Base-by-base conservation (phyloP, 345 rosid genomes). In the Carallia brachiata region DNA sequence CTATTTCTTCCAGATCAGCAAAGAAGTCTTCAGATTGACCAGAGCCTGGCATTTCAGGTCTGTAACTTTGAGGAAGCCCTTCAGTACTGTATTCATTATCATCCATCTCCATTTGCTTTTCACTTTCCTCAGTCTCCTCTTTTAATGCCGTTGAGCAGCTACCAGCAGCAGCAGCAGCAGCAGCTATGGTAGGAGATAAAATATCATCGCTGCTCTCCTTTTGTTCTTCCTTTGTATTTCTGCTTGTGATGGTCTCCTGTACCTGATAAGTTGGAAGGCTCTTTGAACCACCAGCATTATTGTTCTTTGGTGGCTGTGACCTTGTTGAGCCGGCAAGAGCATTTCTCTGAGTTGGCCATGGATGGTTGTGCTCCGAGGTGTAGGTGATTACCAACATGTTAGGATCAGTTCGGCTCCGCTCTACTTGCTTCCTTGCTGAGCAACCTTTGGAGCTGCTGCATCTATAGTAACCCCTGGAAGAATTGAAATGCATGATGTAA, bases 371-470 rank as follows among this genome's bases (percentile, higher is more conserved):
- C 68, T 95, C 99, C 0, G 97, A 95, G 1, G 97, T 95, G 80
- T 95, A 95, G 19, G 99, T 92, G 56, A 95, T 95, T 44, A 95
- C 97, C 66, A 95, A 80, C 97, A 92, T 95, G 82, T 89, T 95
- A 16, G 99, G 96, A 83, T 95, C 99, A 0, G 89, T 87, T 32
- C 97, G 88, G 91, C 97, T 92, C 36, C 97, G 76, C 84, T 95
- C 99, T 7, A 95, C 99, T 86, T 95, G 99, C 71, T 92, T 95
- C 78, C 99, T 84, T 1, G 97, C 99, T 19, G 97, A 84, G 78
- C 97, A 95, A 18, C 97, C 99, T 77, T 95, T 95, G 4, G 99
- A 95, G 70, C 95, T 91, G 80, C 97, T 95, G 85, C 99, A 95
- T 73, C 98, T 80, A 70, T 93, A 93, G 74, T 93, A 93, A 8